Conservation (phyloP, 495 filamentous ascomycete genomes). For the Wilcoxina mikolae region DNA sequence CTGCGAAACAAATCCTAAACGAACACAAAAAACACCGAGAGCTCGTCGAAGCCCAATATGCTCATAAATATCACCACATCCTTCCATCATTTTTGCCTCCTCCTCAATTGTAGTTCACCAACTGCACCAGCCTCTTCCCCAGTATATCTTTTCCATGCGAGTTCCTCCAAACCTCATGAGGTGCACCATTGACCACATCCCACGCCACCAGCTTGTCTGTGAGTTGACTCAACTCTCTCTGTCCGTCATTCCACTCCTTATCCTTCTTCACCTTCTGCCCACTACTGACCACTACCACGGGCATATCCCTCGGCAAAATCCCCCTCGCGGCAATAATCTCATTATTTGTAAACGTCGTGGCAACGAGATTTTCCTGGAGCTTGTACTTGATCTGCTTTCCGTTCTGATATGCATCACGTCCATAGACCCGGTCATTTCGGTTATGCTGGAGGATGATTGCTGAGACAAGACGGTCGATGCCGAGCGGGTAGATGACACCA, state of each 20-base stretch:
- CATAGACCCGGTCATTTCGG: constrained; percentile 72
- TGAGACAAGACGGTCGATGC: constrained; percentile 59
- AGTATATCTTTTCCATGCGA: background rate
- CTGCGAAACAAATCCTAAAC: background rate
- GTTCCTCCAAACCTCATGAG: constrained; percentile 70
- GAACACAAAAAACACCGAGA: background rate
- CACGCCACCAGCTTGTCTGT: constrained; percentile 63
- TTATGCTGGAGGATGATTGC: constrained; percentile 65
- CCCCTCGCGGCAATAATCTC: constrained; percentile 61
- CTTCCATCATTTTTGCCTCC: background rate
- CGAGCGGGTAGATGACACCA: constrained; percentile 71
- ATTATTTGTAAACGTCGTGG: constrained; percentile 60
- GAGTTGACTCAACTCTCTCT: constrained; percentile 65
- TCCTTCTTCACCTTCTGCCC: constrained; percentile 43
- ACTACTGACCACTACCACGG: constrained; percentile 69
- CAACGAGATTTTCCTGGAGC: constrained; percentile 83
- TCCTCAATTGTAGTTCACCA: background rate
- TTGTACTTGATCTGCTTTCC: constrained; percentile 75
- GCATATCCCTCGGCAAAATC: constrained; percentile 57
- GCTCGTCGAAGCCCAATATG: background rate
- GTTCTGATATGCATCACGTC: constrained; percentile 57
- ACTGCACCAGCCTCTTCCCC: background rate
- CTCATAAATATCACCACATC: no score
- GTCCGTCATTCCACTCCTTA: constrained; percentile 58
- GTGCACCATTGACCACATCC: constrained; percentile 73